Percentiles rank a stretch among this genome's conserved stretches.
Evolutionary conservation across 23 red algal species (phyloP).

Genomic region (Gracilaria domingensis): DNA sequence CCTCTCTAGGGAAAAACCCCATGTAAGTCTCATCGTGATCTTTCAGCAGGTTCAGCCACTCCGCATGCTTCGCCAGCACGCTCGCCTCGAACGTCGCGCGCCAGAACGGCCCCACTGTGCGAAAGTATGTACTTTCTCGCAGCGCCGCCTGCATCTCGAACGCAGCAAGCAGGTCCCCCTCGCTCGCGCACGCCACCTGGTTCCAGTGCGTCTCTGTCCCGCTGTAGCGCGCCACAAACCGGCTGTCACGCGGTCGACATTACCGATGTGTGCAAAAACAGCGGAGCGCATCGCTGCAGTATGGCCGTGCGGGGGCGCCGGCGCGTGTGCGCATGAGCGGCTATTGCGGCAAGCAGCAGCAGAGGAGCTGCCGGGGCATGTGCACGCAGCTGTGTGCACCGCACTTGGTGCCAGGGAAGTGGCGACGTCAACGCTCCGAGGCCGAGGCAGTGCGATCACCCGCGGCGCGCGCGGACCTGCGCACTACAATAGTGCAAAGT

Average conservation of each 20-base stretch:
- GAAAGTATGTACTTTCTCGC: constrained; percentile 78
- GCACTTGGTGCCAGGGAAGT: too few relatives aligned
- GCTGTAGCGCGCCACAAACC: constrained; percentile 46
- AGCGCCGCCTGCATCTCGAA: constrained; percentile 94
- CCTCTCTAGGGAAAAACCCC: constrained; percentile 67
- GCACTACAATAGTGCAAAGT: too few relatives aligned
- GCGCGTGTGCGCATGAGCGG: too few relatives aligned
- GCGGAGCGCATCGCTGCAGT: too few relatives aligned
- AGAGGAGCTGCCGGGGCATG: too few relatives aligned
- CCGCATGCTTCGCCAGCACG: constrained; percentile 24
- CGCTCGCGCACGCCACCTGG: constrained; percentile 54
- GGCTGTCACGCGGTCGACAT: constrained; percentile 22
- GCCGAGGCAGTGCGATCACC: too few relatives aligned
- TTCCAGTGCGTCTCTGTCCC: constrained; percentile 55
- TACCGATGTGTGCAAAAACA: too few relatives aligned
- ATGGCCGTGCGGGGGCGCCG: too few relatives aligned
- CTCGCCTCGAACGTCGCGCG: constrained; percentile 36
- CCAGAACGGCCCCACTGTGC: constrained; percentile 88
- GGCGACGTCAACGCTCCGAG: too few relatives aligned
- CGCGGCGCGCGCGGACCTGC: too few relatives aligned
- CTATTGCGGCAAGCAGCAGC: too few relatives aligned
- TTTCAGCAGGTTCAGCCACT: constrained; percentile 81
- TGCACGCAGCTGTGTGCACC: too few relatives aligned
- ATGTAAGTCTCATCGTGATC: constrained; percentile 92
- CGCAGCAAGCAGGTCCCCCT: constrained; percentile 78